A percentile compares a stretch with the other conserved stretches of the same genome.
phyloP scores from a whole-genome alignment of 2,329 filamentous ascomycete species.

The Aspergillus novoparasiticus region DNA sequence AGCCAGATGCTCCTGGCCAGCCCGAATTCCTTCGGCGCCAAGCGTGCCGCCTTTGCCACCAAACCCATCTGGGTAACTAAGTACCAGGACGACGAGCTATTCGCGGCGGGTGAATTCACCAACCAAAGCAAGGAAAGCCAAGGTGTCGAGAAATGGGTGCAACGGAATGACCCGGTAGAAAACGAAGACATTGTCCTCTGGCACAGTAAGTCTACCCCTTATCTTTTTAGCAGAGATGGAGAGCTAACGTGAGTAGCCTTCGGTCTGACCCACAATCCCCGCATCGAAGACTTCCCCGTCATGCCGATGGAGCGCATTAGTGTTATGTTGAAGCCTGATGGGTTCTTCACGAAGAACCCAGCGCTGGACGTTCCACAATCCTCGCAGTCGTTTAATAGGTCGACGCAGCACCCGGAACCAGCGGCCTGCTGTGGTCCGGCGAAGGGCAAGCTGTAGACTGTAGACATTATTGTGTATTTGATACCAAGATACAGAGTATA shows the following conservation, averaged over 20 bases:
- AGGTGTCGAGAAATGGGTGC: slow-evolving; percentile 56
- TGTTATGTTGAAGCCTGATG: slow-evolving; percentile 52
- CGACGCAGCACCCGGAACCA: slow-evolving; percentile 34
- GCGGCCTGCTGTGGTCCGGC: slow-evolving; percentile 25
- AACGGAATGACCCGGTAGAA: slow-evolving; percentile 50
- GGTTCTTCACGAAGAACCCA: slow-evolving; percentile 56
- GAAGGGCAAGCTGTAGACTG: background rate
- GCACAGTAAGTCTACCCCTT: slow-evolving; percentile 36
- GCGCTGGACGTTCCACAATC: slow-evolving; percentile 51
- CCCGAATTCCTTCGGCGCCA: slow-evolving; percentile 47
- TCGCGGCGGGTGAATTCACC: slow-evolving; percentile 58
- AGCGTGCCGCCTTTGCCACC: slow-evolving; percentile 57
- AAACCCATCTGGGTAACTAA: slow-evolving; percentile 60
- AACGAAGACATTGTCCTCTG: slow-evolving; percentile 48
- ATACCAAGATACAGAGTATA: background rate
- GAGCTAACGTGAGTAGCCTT: slow-evolving; percentile 36
- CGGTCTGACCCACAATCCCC: slow-evolving; percentile 65
- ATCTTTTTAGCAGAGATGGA: background rate
- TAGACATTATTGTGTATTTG: background rate
- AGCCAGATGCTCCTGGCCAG: slow-evolving; percentile 61
- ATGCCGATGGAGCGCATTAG: slow-evolving; percentile 65
- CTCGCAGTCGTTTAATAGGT: slow-evolving; percentile 46
- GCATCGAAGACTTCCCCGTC: slow-evolving; percentile 68
- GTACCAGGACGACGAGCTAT: slow-evolving; percentile 57
- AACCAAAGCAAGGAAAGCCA: slow-evolving; percentile 58